Base-by-base conservation (phyloP, 2,329 filamentous ascomycete genomes). In the Penicillium decumbens region DNA sequence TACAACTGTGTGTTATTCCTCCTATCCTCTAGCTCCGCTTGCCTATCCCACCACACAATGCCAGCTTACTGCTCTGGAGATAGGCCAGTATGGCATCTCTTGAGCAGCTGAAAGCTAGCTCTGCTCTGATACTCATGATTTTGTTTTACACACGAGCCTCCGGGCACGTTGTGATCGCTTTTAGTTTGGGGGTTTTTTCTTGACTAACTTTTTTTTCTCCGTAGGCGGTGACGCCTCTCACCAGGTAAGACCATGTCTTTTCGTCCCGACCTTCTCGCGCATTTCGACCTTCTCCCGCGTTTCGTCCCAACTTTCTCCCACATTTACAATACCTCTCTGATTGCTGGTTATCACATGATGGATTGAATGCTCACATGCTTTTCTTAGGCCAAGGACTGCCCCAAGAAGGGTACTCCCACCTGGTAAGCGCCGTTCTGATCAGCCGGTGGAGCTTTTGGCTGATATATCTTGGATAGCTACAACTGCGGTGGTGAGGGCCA, bases 401-500 rank as follows among this genome's bases (percentile, higher is more conserved):
- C 88, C 66, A 89, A 84, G 79, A 87, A 87, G 76, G 87, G 87
- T 64, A 84, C 85, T 63, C 83, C 87, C 64, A 90, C 89, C 74
- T 91, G 87, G 87, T 90, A 77, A 72, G 83, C 73, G 15, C 6
- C 39, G 33, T 57, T 25, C 49, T 43, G 47, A 24, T 43, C 32
- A 27, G 32, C 29, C 35, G 45, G 15, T 45, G 18, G 41, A 43
- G 29, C 27, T 32, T 24, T 32, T 43, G 28, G 18, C 41, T 43
- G 28, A 32, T 13, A 39, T 15, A 12, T 43, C 25, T 30, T 41
- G 15, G 20, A 55, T 68, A 88, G 85, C 81, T 90, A 89, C 77
- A 89, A 89, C 80, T 90, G 87, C 71, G 84, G 84, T 73, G 81
- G 84, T 86, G 79, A 81, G 76, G 88, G 88, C 61, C 88, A 92